Evolutionary conservation across 2,329 filamentous ascomycete genomes (phyloP).

Genomic region (Neofusicoccum sp.): DNA sequence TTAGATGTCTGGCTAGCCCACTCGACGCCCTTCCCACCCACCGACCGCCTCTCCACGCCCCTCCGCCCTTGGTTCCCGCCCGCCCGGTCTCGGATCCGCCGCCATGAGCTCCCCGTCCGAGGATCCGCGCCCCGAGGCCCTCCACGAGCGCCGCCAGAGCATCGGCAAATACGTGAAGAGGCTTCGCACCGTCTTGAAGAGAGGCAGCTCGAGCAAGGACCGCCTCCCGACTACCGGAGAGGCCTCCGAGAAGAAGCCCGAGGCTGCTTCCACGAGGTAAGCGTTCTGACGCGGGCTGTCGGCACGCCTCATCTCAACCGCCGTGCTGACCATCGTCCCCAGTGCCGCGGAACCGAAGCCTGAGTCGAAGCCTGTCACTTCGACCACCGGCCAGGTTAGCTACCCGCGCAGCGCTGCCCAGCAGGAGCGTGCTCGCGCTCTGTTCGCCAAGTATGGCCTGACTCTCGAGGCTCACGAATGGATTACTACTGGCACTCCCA

Average conservation of each 20-base stretch:
- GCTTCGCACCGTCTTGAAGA: conserved; percentile 40
- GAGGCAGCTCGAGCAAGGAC: conserved; percentile 27
- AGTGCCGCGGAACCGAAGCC: conserved; percentile 11
- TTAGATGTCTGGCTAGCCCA: background rate
- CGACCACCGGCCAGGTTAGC: conserved; percentile 12
- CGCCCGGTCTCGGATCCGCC: background rate
- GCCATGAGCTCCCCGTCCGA: conserved; percentile 13
- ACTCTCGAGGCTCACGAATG: conserved; percentile 40
- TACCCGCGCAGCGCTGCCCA: conserved; percentile 31
- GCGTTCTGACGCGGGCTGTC: conserved; percentile 4
- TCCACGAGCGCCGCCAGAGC: conserved; percentile 30
- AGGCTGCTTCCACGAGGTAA: conserved; percentile 13
- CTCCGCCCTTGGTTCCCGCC: background rate
- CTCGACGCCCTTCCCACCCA: background rate
- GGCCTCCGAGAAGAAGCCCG: background rate
- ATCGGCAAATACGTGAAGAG: conserved; percentile 41
- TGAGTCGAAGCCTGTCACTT: conserved; percentile 19
- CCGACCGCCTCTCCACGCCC: background rate
- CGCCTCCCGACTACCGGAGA: conserved; percentile 6
- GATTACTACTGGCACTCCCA: conserved; percentile 27
- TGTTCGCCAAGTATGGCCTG: conserved; percentile 45
- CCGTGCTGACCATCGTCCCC: conserved; percentile 1
- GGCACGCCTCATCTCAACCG: no score
- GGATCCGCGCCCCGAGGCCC: conserved; percentile 4
- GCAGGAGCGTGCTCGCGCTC: conserved; percentile 38